phyloP scores from a whole-genome alignment of 2,329 filamentous ascomycete species.

The Alternaria brassicae region DNA sequence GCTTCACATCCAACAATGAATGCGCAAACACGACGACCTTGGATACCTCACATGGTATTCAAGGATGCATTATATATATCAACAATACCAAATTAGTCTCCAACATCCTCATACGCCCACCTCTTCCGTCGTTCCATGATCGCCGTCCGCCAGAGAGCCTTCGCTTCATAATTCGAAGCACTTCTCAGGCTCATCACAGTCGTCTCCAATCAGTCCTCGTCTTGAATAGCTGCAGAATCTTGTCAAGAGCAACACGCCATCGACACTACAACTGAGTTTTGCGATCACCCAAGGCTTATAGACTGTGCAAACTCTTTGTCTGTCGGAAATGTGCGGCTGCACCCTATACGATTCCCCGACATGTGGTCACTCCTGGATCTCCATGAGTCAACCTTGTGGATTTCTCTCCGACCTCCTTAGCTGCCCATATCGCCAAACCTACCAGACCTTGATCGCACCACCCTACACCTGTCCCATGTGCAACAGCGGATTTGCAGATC shows the following conservation, averaged over 20 bases:
- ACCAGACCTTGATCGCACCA: conserved; percentile 37
- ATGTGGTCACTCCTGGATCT: conserved; percentile 60
- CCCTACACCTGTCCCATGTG: conserved; percentile 39
- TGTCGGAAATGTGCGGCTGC: conserved; percentile 56
- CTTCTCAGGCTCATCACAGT: background rate
- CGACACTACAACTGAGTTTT: background rate
- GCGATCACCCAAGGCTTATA: background rate
- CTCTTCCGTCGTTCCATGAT: conserved; percentile 3
- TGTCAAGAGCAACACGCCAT: background rate
- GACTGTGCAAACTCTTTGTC: background rate
- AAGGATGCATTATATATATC: conserved; percentile 31
- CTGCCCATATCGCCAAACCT: conserved; percentile 49
- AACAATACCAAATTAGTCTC: conserved; percentile 17
- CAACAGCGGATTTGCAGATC: conserved; percentile 36
- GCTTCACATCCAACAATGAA: conserved; percentile 18
- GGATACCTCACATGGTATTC: conserved; percentile 16
- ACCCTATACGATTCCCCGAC: conserved; percentile 54
- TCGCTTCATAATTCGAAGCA: background rate
- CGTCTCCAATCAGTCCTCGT: background rate
- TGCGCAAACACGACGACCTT: conserved; percentile 12
- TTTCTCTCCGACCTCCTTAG: conserved; percentile 50
- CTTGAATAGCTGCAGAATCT: background rate
- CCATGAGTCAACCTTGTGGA: conserved; percentile 55
- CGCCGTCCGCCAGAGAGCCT: background rate
- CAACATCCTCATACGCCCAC: conserved; percentile 4